phyloP scores from a whole-genome alignment of 1,284 basidiomycete species.

The Cutaneotrichosporon daszewskae region DNA sequence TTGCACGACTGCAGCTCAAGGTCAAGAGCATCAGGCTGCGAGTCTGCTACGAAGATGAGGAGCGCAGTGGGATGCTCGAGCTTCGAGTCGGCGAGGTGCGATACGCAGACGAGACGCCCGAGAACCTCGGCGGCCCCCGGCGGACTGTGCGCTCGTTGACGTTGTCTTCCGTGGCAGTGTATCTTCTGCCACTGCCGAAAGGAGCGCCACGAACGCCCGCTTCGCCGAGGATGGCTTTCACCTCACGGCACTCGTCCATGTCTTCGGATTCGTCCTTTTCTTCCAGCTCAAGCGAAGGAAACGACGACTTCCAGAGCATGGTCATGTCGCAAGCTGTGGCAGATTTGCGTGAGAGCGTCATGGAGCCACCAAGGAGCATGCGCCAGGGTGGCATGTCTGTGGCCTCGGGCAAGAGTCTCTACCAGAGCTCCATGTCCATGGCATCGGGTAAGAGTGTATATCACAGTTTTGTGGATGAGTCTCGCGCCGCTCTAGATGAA shows the following conservation, averaged over 20 bases:
- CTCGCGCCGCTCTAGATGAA: neutral
- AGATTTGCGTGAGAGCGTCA: conserved; percentile 45
- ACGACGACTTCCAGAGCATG: conserved; percentile 36
- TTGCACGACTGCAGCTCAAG: conserved; percentile 74
- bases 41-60: conserved; percentile 30
- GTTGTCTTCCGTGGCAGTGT: conserved; percentile 23
- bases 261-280: conserved; percentile 5
- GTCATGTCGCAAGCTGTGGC: conserved; percentile 51
- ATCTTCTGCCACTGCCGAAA: conserved; percentile 15
- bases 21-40: conserved; percentile 60
- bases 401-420: neutral
- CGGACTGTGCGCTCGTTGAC: conserved; percentile 23
- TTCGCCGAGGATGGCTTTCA: neutral
- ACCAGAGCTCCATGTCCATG: conserved; percentile 7
- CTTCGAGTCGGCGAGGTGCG: conserved; percentile 35
- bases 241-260: conserved; percentile 29
- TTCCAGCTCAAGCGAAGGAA: too few species aligned
- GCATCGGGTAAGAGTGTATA: conserved; percentile 14
- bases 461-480: conserved; percentile 7
- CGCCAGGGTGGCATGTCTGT: too few species aligned
- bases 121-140: conserved; percentile 4
- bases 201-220: neutral
- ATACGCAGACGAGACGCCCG: conserved; percentile 39
- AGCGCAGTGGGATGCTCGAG: conserved; percentile 31
- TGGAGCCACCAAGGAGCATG: too few species aligned